Base-by-base conservation (phyloP, 208 protist species). In the Trypanosoma avium region DNA sequence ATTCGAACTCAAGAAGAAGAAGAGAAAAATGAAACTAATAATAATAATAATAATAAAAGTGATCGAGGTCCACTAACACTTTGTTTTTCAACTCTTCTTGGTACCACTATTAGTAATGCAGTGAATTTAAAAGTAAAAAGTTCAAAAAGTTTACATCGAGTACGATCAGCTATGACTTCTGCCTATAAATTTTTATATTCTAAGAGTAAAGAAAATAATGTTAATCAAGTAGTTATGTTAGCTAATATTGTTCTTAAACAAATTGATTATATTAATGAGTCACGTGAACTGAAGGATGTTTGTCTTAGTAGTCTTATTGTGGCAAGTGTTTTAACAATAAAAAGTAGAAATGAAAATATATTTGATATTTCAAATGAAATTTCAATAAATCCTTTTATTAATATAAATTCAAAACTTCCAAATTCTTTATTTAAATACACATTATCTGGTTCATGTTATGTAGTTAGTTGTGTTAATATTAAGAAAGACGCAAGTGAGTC, bases 21-120 rank as follows among this genome's bases (percentile, higher is more conserved):
- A n/a, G n/a, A n/a, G n/a, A n/a, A n/a, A n/a, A n/a, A n/a, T n/a
- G n/a, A n/a, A n/a, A n/a, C n/a, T n/a, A n/a, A n/a, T n/a, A n/a
- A n/a, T n/a, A n/a, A n/a, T n/a, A n/a, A n/a, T n/a, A n/a, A n/a
- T n/a, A n/a, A n/a, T 6, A 42, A 57, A 26, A 27, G 7, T 38
- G 21, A 2, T 42, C 3, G 3, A 19, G 15, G 38, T 33, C 27
- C 52, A 19, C 22, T 57, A 30, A 19, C 10, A n/a, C 27, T 57
- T 7, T 40, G 52, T 40, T 57, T 40, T 57, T 57, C 52, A 33
- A 22, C 52, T 40, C 17, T 57, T 27, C 32, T 57, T n/a, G 52
- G 52, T 3, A 57, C 29, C 10, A 19, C 10, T 40, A 15, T 57
- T 21, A 57, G 32, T 40, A 30, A 30, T n/a, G 52, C 27, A 17